A percentile compares a stretch with the other conserved stretches of the same genome.
phyloP scores from a whole-genome alignment of 805 yeast genomes.

The Diddensiella caesifluorescens region DNA sequence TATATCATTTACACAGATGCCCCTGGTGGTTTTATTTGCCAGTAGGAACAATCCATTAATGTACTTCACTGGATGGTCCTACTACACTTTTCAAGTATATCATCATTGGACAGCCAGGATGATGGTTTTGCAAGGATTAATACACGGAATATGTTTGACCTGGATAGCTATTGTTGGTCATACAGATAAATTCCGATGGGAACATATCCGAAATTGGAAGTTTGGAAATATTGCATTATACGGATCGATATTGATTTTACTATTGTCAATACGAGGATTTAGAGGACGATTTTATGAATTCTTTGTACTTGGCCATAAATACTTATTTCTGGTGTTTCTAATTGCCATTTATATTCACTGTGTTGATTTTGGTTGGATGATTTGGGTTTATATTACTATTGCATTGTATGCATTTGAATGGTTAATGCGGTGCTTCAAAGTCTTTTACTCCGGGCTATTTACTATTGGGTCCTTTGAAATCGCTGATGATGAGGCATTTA shows the following conservation, averaged over 20 bases:
- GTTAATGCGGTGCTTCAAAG: slow-evolving; percentile 6
- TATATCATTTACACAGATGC: slow-evolving; percentile 25
- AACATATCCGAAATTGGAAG: slow-evolving; percentile 30
- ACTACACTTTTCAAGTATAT: slow-evolving; percentile 52
- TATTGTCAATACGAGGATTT: slow-evolving; percentile 47
- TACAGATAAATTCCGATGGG: slow-evolving; percentile 26
- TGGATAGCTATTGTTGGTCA: slow-evolving; percentile 15
- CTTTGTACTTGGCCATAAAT: slow-evolving; percentile 46
- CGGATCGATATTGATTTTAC: slow-evolving; percentile 35
- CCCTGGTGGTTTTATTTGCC: slow-evolving; percentile 40
- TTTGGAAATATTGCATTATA: slow-evolving; percentile 44
- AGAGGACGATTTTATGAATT: slow-evolving; percentile 52
- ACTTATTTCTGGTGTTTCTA: slow-evolving; percentile 38
- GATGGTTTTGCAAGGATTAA: slow-evolving; percentile 21
- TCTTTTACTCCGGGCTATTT: slow-evolving; percentile 7
- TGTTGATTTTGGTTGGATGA: slow-evolving; percentile 45
- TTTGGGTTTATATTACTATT: slow-evolving; percentile 39
- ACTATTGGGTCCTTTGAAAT: slow-evolving; percentile 7
- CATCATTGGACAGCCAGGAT: slow-evolving; percentile 41
- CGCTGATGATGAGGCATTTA: slow-evolving; percentile 18
- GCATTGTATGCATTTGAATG: slow-evolving; percentile 16
- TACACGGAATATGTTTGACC: slow-evolving; percentile 25
- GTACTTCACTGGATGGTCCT: slow-evolving; percentile 56
- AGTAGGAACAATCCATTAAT: slow-evolving; percentile 67
- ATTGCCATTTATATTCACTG: slow-evolving; percentile 55